These are phyloP conservation scores for Exophiala phaeomuriformis DNA, from an alignment of 2,329 filamentous ascomycete species.

Conservation along the genomic window DNA sequence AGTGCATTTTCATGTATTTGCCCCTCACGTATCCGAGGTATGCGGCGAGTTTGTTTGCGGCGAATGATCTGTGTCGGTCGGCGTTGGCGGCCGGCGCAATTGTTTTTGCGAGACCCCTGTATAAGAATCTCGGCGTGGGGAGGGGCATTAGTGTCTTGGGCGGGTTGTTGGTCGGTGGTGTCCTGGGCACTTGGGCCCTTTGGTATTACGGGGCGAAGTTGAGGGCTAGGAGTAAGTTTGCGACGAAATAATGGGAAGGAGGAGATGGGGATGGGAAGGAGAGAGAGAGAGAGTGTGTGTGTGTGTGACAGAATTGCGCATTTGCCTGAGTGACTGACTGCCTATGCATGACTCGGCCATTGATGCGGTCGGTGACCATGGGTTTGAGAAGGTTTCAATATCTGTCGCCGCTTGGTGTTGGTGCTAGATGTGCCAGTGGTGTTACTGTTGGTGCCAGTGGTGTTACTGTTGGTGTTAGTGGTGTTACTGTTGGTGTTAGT, in stretches of 20 bases:
- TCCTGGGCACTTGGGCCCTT: slow-evolving; percentile 54
- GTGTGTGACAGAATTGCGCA: neutral
- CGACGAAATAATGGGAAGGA: neutral
- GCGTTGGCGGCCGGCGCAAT: slow-evolving; percentile 33
- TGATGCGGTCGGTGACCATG: too few relatives aligned
- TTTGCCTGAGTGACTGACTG: too few relatives aligned
- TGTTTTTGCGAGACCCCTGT: slow-evolving; percentile 34
- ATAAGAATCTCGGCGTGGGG: slow-evolving; percentile 32
- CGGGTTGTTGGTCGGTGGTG: slow-evolving; percentile 33
- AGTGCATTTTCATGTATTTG: slow-evolving; percentile 29
- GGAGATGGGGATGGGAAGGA: neutral
- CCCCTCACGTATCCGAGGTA: slow-evolving; percentile 27
- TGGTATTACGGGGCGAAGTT: slow-evolving; percentile 52
- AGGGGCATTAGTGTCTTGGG: slow-evolving; percentile 32
- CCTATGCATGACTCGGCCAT: too few relatives aligned
- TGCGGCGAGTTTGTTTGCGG: slow-evolving; percentile 27
- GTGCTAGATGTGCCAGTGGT: too few relatives aligned
- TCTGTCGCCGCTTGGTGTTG: too few relatives aligned
- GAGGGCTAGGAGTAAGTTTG: slow-evolving; percentile 51
- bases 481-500: too few relatives aligned
- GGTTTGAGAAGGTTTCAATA: too few relatives aligned
- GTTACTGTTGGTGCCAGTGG: too few relatives aligned
- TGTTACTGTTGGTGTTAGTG: too few relatives aligned
- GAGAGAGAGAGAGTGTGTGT: neutral
- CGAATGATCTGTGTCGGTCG: slow-evolving; percentile 29